Evolutionary conservation across 768 basidiomycete genomes (phyloP).

Genomic region (Amylocystis lapponica): DNA sequence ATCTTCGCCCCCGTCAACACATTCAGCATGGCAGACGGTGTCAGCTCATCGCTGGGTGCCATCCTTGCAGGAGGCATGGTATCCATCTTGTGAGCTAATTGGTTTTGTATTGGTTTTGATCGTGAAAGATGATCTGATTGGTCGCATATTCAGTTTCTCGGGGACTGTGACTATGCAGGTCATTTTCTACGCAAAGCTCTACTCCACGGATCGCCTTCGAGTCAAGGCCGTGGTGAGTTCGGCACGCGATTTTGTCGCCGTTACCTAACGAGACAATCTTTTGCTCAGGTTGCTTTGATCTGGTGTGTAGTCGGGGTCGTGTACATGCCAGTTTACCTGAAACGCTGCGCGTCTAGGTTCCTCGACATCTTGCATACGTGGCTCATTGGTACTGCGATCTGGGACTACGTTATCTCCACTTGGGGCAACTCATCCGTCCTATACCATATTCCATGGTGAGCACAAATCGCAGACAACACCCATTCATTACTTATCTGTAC

Average conservation of each 20-base stretch:
- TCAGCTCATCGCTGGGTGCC: slow-evolving; percentile 9
- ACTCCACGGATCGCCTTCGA: slow-evolving; percentile 6
- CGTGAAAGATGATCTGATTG: not conserved
- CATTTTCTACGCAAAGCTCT: slow-evolving; percentile 8
- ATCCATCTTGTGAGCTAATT: slow-evolving; percentile 5
- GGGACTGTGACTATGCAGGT: slow-evolving; percentile 13
- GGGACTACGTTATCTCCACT: slow-evolving; percentile 18
- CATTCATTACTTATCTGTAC: too few relatives aligned
- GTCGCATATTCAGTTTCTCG: slow-evolving; percentile 4
- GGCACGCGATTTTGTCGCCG: not conserved
- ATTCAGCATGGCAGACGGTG: not conserved
- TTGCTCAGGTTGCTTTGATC: slow-evolving; percentile 4
- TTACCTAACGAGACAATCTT: too few relatives aligned
- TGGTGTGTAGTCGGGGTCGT: slow-evolving; percentile 4
- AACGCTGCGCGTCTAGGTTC: slow-evolving; percentile 6
- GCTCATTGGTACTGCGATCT: slow-evolving; percentile 15
- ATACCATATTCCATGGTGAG: slow-evolving; percentile 18
- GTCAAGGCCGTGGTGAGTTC: slow-evolving; percentile 7
- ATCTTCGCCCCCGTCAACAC: not conserved
- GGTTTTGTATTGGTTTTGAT: too few relatives aligned
- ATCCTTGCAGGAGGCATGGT: slow-evolving; percentile 10
- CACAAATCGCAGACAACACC: not conserved
- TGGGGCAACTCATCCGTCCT: slow-evolving; percentile 13
- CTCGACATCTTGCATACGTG: slow-evolving; percentile 17
- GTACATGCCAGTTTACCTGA: not conserved